Evolutionary conservation across 805 yeast species (phyloP).

Genomic region (Phaffomyces antillensis): DNA sequence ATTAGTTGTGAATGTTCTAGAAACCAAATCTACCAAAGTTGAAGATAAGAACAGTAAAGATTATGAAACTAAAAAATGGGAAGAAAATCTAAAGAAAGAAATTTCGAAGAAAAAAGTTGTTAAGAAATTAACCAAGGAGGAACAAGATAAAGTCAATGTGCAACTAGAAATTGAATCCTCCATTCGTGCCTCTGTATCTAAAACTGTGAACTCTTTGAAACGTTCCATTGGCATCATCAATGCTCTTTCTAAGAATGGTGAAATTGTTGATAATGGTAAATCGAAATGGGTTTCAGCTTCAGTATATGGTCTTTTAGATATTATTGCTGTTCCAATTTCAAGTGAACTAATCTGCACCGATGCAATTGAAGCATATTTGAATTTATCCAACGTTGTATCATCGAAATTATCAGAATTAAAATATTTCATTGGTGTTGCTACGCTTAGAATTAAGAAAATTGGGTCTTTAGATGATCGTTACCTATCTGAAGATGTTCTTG

Average conservation of each 20-base stretch:
- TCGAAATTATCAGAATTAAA: slow-evolving; percentile 44
- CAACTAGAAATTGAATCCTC: slow-evolving; percentile 57
- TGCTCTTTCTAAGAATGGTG: slow-evolving; percentile 44
- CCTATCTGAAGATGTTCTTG: slow-evolving; percentile 44
- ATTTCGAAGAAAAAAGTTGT: slow-evolving; percentile 48
- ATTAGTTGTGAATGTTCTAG: slow-evolving; percentile 58
- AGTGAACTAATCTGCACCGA: slow-evolving; percentile 33
- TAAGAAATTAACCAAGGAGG: slow-evolving; percentile 71
- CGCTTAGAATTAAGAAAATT: slow-evolving; percentile 49
- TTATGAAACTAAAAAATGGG: slow-evolving; percentile 86
- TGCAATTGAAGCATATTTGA: slow-evolving; percentile 45
- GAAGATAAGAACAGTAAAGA: slow-evolving; percentile 74
- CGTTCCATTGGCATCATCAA: slow-evolving; percentile 49
- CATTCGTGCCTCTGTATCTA: slow-evolving; percentile 43
- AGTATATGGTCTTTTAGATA: slow-evolving; percentile 38
- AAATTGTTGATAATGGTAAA: slow-evolving; percentile 55
- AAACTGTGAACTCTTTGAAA: slow-evolving; percentile 29
- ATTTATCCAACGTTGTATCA: slow-evolving; percentile 45
- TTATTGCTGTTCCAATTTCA: slow-evolving; percentile 32
- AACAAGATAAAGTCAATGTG: slow-evolving; percentile 51
- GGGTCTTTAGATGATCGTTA: slow-evolving; percentile 38
- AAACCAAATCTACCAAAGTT: slow-evolving; percentile 33
- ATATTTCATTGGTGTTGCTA: slow-evolving; percentile 59
- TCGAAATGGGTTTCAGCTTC: slow-evolving; percentile 69
- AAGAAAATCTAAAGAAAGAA: slow-evolving; percentile 71